Base-by-base conservation (phyloP, 202 grass and related monocot genomes). In the Panicum virgatum region DNA sequence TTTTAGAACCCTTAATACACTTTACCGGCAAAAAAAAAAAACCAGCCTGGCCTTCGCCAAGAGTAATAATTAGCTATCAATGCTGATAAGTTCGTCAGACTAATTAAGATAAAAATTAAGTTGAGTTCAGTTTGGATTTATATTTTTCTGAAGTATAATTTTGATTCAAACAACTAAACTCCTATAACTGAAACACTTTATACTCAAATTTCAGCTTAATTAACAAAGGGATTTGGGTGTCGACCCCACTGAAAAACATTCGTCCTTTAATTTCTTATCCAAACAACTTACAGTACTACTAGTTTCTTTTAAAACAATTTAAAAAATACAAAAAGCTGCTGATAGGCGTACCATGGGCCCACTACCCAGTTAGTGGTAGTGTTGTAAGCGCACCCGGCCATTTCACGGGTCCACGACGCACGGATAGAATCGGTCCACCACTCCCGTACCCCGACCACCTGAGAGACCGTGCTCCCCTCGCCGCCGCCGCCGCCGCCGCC, bases 391-490 rank as follows among this genome's bases (percentile, higher is more conserved):
- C 32, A 34, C 9, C 58, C 36, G 59, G 44, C 54, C 45, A 64
- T 53, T 75, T 70, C 87, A 50, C 72, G 82, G 82, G 82, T 89
- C 72, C 82, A 85, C 87, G 82, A 64, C 78, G 60, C 14, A n/a
- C 47, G 13, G 40, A 37, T 74, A 78, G 83, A 90, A 83, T 54
- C 52, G 74, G 80, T 80, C 78, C 83, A 82, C 88, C 73, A 29
- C 66, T 32, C 30, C 68, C 50, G 43, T 66, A 53, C 26, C 60
- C 65, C 37, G 46, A 23, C 18, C 43, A 58, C 76, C 66, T 43
- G 65, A 50, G 52, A 75, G 61, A 30, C 70, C 81, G 81, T 58
- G 69, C 27, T 32, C 40, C 67, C 38, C 20, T 52, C 63, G 37
- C 7, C 34, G 44, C 44, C 30, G 71, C 70, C 59, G 62, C 67